phyloP scores from a whole-genome alignment of 2,329 filamentous ascomycete species.

The Mycosphaerella sp. region DNA sequence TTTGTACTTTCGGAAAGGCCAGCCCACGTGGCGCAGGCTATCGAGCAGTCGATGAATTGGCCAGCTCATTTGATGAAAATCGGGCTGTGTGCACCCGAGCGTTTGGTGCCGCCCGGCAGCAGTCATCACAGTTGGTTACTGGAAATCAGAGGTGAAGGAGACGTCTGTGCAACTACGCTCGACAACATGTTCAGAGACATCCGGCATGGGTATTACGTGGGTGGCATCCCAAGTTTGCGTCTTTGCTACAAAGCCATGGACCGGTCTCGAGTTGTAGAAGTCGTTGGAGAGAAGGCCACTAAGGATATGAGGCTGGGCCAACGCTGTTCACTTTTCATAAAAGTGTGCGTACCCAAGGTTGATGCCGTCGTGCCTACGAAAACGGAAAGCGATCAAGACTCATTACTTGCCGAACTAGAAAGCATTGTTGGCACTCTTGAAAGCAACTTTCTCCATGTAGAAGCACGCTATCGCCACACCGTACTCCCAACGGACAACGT shows the following conservation, averaged over 20 bases:
- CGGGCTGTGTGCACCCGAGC: constrained; percentile 8
- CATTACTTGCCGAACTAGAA: constrained; percentile 31
- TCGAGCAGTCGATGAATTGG: constrained; percentile 12
- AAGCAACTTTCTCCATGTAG: constrained; percentile 29
- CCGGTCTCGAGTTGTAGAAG: constrained; percentile 24
- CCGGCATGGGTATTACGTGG: constrained; percentile 16
- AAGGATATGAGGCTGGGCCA: constrained; percentile 26
- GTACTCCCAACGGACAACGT: constrained; percentile 31
- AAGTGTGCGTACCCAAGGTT: constrained; percentile 25
- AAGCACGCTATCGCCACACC: constrained; percentile 35
- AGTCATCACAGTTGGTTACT: constrained; percentile 10
- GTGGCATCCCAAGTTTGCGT: constrained; percentile 26
- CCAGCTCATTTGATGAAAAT: constrained; percentile 19
- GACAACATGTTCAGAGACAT: constrained; percentile 16
- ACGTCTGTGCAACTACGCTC: constrained; percentile 8
- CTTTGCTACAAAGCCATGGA: constrained; percentile 30
- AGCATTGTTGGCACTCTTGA: constrained; percentile 32
- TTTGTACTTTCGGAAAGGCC: constrained; percentile 17
- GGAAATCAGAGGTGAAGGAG: constrained; percentile 9
- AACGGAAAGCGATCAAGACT: constrained; percentile 21
- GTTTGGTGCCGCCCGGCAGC: background rate
- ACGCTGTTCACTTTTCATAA: constrained; percentile 28
- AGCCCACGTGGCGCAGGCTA: constrained; percentile 10
- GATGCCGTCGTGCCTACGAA: constrained; percentile 1
- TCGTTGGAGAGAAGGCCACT: constrained; percentile 28